Evolutionary conservation across 768 basidiomycete species (phyloP).

Genomic region (Pulveroboletus sp.): DNA sequence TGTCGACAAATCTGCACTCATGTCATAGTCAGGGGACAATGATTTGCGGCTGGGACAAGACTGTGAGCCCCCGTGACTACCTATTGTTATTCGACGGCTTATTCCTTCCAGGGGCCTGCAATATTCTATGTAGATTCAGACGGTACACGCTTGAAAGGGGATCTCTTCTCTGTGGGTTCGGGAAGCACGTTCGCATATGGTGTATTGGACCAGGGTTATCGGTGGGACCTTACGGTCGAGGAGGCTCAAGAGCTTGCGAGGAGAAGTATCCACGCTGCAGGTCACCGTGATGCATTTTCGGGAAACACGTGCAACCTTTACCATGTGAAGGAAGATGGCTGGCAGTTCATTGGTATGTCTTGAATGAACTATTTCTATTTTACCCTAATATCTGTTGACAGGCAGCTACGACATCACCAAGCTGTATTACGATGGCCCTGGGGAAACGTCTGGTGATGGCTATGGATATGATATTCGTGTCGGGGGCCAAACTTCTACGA

Average conservation of each 20-base stretch:
- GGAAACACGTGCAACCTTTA: slow-evolving; percentile 96
- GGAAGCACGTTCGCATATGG: slow-evolving; percentile 99
- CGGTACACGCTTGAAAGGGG: slow-evolving; percentile 91
- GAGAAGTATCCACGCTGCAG: slow-evolving; percentile 93
- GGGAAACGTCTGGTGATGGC: slow-evolving; percentile 64
- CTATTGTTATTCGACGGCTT: not conserved
- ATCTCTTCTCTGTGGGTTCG: slow-evolving; percentile 98
- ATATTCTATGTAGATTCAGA: slow-evolving; percentile 98
- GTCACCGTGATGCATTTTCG: slow-evolving; percentile 94
- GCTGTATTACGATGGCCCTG: slow-evolving; percentile 89
- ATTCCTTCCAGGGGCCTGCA: slow-evolving; percentile 67
- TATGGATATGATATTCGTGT: slow-evolving; percentile 81
- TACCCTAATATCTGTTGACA: slow-evolving; percentile 30
- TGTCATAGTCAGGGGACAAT: slow-evolving; percentile 76
- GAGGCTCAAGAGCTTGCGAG: slow-evolving; percentile 94
- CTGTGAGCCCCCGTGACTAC: slow-evolving; percentile 47
- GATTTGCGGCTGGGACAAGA: slow-evolving; percentile 99
- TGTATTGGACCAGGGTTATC: slow-evolving; percentile 93
- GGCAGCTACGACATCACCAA: slow-evolving; percentile 91
- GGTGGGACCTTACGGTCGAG: slow-evolving; percentile 88
- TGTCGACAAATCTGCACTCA: slow-evolving; percentile 4
- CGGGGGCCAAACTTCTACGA: slow-evolving; percentile 52
- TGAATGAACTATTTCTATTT: slow-evolving; percentile 2
- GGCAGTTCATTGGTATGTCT: slow-evolving; percentile 88
- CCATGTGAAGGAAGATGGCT: slow-evolving; percentile 92